Conservation (phyloP, 176 grass and related monocot species). For the Guadua angustifolia region DNA sequence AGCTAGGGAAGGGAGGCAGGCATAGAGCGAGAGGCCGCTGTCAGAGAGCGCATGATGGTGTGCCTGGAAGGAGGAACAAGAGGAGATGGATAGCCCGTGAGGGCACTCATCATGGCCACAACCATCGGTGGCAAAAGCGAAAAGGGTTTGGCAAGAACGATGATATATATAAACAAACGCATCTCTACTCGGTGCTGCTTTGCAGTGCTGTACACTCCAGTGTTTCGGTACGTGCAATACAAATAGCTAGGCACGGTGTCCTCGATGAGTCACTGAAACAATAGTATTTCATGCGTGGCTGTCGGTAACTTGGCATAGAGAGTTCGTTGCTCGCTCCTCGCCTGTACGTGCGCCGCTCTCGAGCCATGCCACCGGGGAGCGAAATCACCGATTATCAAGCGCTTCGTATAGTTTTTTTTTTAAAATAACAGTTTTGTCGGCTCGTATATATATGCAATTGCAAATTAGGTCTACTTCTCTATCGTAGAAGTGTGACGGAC, state of each 20-base stretch:
- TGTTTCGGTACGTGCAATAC: background rate
- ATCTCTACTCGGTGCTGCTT: background rate
- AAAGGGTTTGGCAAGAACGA: slow-evolving; percentile 18
- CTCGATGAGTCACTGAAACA: background rate
- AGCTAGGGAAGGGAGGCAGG: no score
- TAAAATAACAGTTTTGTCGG: no score
- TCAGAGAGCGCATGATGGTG: slow-evolving; percentile 39
- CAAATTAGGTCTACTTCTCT: no score
- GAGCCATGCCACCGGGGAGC: background rate
- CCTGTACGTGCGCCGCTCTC: background rate
- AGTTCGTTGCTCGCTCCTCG: background rate
- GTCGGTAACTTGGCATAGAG: background rate
- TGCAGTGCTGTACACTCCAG: background rate
- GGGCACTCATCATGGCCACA: slow-evolving; percentile 34
- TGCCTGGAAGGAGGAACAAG: slow-evolving; percentile 29
- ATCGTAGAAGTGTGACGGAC: no score
- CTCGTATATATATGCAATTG: no score
- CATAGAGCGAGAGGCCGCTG: background rate
- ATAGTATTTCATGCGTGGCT: background rate
- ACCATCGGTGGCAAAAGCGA: slow-evolving; percentile 37
- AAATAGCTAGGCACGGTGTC: background rate
- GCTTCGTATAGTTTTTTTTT: no score
- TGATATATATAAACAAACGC: background rate
- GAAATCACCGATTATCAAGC: no score
- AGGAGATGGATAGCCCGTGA: slow-evolving; percentile 32